Conservation (phyloP, 1,284 basidiomycete genomes). For the Gymnopus androsaceus region DNA sequence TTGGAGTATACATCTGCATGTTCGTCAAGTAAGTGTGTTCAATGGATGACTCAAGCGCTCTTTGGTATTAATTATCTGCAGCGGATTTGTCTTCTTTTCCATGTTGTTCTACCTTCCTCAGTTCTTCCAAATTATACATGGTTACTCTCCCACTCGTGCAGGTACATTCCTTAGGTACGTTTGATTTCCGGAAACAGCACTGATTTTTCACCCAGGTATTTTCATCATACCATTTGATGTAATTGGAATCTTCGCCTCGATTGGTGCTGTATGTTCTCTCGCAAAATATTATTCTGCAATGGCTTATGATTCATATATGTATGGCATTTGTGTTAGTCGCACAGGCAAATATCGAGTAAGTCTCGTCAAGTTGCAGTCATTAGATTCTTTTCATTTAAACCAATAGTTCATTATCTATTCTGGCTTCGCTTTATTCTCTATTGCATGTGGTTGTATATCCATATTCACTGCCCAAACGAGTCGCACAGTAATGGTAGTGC, state of each 20-base stretch:
- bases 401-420: conserved; percentile 63
- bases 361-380: too few relatives aligned
- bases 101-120: conserved; percentile 70
- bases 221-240: conserved; percentile 68
- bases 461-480: conserved; percentile 53
- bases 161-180: neutral
- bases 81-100: conserved; percentile 62
- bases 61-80: conserved; percentile 20
- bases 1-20: conserved; percentile 67
- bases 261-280: conserved; percentile 44
- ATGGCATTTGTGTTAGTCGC: conserved; percentile 64
- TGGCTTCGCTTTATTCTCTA: conserved; percentile 71
- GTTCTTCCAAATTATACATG: conserved; percentile 74
- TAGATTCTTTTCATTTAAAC: too few relatives aligned
- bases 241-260: conserved; percentile 60
- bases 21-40: conserved; percentile 56
- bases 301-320: neutral
- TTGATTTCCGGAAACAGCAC: neutral
- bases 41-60: conserved; percentile 28
- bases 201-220: conserved; percentile 44
- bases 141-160: conserved; percentile 58
- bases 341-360: conserved; percentile 66
- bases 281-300: neutral
- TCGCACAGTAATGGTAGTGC: conserved; percentile 60
- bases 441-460: conserved; percentile 70